These are phyloP conservation scores for Earliella scabrosa DNA, from an alignment of 1,284 basidiomycete species.

Conservation along the genomic window DNA sequence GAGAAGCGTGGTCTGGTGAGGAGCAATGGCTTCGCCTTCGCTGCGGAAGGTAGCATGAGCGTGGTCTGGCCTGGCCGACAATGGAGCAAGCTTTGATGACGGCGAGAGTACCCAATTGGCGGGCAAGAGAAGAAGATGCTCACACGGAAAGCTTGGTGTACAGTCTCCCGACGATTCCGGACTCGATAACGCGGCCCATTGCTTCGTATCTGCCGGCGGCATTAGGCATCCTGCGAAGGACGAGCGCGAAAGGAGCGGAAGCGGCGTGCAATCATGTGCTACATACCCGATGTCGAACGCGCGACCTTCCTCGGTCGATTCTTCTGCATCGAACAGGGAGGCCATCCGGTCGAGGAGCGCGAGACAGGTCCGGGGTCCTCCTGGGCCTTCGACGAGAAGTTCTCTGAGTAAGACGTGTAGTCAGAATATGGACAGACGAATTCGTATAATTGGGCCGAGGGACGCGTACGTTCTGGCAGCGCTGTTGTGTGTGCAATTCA, in stretches of 20 bases:
- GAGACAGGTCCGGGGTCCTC: constrained; percentile 65
- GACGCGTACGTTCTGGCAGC: constrained; percentile 58
- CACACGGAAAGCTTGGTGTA: constrained; percentile 42
- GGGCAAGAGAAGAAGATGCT: constrained; percentile 21
- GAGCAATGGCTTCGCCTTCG: constrained; percentile 73
- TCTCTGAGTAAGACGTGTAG: constrained; percentile 39
- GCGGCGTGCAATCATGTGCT: background rate
- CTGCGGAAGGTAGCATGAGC: constrained; percentile 40
- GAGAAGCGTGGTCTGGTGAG: constrained; percentile 83
- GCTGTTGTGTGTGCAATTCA: constrained; percentile 70
- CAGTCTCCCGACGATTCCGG: constrained; percentile 37
- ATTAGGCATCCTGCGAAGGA: background rate
- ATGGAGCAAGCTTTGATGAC: background rate
- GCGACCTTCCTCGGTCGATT: constrained; percentile 58
- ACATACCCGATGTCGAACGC: constrained; percentile 79
- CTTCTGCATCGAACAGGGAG: constrained; percentile 64
- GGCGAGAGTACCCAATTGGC: too few relatives aligned
- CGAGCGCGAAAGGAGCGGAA: background rate
- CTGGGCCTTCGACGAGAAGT: constrained; percentile 51
- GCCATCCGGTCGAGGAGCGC: constrained; percentile 70
- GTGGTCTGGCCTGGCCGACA: background rate
- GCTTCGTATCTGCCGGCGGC: constrained; percentile 40
- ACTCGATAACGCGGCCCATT: constrained; percentile 42
- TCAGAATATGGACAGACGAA: constrained; percentile 5
- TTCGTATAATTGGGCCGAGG: constrained; percentile 9